Percentiles rank a stretch among this genome's conserved stretches.
Conservation (phyloP, 2,329 filamentous ascomycete species). For the Cadophora sp. region DNA sequence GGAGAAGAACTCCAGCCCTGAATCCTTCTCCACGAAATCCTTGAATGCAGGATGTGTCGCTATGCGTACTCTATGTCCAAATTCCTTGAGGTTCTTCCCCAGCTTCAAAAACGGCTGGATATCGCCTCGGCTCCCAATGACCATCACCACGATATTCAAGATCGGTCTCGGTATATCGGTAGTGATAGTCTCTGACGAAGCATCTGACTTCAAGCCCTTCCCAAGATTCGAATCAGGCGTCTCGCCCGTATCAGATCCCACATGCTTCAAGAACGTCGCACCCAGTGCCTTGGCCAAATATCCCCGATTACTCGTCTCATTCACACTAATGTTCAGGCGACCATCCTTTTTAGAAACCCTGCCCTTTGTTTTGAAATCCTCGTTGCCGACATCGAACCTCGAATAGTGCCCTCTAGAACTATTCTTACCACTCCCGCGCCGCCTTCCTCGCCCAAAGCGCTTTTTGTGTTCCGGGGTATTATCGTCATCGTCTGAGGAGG, state of each 20-base stretch:
- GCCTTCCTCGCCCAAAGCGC: slow-evolving; percentile 6
- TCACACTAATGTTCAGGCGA: slow-evolving; percentile 73
- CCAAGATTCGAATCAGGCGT: slow-evolving; percentile 27
- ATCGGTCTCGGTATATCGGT: slow-evolving; percentile 34
- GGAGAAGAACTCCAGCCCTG: slow-evolving; percentile 79
- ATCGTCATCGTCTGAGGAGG: slow-evolving; percentile 35
- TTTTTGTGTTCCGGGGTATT: slow-evolving; percentile 5
- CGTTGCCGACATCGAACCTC: slow-evolving; percentile 66
- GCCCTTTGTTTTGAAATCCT: slow-evolving; percentile 69
- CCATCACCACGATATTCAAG: slow-evolving; percentile 83
- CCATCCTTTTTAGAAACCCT: slow-evolving; percentile 72
- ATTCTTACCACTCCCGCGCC: slow-evolving; percentile 7
- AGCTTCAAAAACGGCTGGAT: slow-evolving; percentile 82
- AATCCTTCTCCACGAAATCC: slow-evolving; percentile 76
- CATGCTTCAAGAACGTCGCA: slow-evolving; percentile 63
- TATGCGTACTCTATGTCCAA: slow-evolving; percentile 77
- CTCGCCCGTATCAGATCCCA: slow-evolving; percentile 40
- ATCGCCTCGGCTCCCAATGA: slow-evolving; percentile 81
- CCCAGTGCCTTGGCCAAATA: slow-evolving; percentile 78
- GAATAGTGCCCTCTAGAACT: slow-evolving; percentile 47
- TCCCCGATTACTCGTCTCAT: slow-evolving; percentile 72
- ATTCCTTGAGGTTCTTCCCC: slow-evolving; percentile 74
- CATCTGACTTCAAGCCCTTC: slow-evolving; percentile 40
- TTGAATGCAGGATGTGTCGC: slow-evolving; percentile 81
- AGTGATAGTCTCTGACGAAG: slow-evolving; percentile 29